phyloP scores from a whole-genome alignment of 2,329 filamentous ascomycete genomes.

The Cercospora beticola region DNA sequence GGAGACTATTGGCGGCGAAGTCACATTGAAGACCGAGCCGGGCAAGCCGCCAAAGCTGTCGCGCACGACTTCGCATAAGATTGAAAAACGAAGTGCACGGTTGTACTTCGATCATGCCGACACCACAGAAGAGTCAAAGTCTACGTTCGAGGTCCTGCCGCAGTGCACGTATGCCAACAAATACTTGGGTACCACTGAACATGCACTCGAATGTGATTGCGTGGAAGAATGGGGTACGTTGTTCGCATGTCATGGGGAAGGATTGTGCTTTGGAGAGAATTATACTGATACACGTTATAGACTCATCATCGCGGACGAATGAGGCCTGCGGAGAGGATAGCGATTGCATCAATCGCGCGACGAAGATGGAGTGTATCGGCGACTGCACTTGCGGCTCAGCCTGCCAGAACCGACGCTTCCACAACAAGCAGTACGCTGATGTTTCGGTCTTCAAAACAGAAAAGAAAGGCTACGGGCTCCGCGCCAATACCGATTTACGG shows the following conservation, averaged over 20 bases:
- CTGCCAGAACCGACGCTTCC: constrained; percentile 94
- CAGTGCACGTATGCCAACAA: constrained; percentile 91
- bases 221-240: constrained; percentile 87
- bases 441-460: constrained; percentile 97
- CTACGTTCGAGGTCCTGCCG: constrained; percentile 75
- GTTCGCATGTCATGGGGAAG: constrained; percentile 1
- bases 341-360: constrained; percentile 97
- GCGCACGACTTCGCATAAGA: constrained; percentile 72
- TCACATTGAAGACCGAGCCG: constrained; percentile 63
- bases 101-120: constrained; percentile 76
- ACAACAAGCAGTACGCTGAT: constrained; percentile 81
- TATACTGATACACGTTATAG: constrained; percentile 38
- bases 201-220: constrained; percentile 94
- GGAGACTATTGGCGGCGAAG: constrained; percentile 59
- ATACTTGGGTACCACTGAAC: constrained; percentile 84
- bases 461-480: constrained; percentile 93
- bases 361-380: constrained; percentile 91
- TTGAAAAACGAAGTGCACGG: constrained; percentile 59
- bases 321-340: constrained; percentile 91
- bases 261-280: background rate
- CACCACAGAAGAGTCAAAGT: constrained; percentile 71
- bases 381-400: constrained; percentile 83
- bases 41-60: constrained; percentile 69
- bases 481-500: constrained; percentile 73
- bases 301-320: constrained; percentile 59